Evolutionary conservation across 179 eudicot genomes (phyloP).

Genomic region (Silene vulgaris): DNA sequence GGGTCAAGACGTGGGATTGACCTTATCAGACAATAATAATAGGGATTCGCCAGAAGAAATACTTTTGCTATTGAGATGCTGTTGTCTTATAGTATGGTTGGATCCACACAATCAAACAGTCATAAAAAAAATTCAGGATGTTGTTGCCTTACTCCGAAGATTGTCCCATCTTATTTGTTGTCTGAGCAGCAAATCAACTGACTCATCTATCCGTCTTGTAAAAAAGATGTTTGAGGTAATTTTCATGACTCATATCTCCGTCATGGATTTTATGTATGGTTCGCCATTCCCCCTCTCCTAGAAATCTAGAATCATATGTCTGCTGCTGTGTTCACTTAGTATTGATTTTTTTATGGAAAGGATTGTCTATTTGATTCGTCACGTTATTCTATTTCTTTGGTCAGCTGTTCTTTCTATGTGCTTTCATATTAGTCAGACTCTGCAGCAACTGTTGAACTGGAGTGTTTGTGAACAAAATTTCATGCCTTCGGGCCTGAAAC

Average conservation of each 20-base stretch:
- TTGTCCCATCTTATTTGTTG: conserved; percentile 23
- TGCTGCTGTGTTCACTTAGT: neutral
- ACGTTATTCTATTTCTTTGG: neutral
- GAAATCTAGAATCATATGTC: too few relatives aligned
- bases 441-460: neutral
- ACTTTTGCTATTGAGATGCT: conserved; percentile 57
- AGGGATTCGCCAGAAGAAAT: conserved; percentile 36
- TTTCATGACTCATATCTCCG: neutral
- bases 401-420: neutral
- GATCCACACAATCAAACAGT: conserved; percentile 33
- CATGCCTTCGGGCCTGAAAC: neutral
- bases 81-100: conserved; percentile 40
- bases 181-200: conserved; percentile 24
- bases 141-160: conserved; percentile 31
- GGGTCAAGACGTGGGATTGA: conserved; percentile 25
- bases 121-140: conserved; percentile 36
- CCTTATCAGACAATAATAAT: conserved; percentile 20
- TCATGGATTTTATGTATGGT: neutral
- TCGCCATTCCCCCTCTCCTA: too few relatives aligned
- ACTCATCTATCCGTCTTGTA: conserved; percentile 37
- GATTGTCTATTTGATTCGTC: conserved; percentile 3
- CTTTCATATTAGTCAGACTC: neutral
- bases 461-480: neutral
- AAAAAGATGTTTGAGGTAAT: conserved; percentile 58
- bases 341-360: neutral